phyloP scores from a whole-genome alignment of 768 basidiomycete genomes.

The Boletus pseudo-olivaceus region DNA sequence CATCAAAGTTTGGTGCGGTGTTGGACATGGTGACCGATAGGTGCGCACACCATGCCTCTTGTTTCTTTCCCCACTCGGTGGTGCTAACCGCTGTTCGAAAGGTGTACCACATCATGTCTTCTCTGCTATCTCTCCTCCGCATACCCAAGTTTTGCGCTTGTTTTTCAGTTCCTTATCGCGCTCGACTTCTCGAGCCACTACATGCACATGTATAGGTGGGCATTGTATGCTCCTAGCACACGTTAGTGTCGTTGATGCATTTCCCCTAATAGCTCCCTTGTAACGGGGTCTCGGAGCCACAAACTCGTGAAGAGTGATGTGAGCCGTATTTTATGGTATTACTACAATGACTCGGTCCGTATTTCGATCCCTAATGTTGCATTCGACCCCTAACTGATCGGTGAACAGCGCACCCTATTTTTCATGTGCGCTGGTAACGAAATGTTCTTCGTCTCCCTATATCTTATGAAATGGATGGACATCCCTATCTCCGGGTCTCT shows the following conservation, averaged over 20 bases:
- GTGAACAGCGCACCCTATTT: constrained; percentile 74
- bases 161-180: constrained; percentile 94
- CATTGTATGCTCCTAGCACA: too few species aligned
- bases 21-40: constrained; percentile 99
- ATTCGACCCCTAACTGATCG: not conserved
- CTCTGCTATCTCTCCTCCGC: constrained; percentile 90
- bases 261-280: constrained; percentile 67
- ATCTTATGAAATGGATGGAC: constrained; percentile 83
- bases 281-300: constrained; percentile 90
- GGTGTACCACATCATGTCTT: constrained; percentile 94
- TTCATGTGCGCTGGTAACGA: constrained; percentile 94
- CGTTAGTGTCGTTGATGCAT: constrained; percentile 3
- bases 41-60: constrained; percentile 41
- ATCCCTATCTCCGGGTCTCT: constrained; percentile 53
- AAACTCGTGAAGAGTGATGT: constrained; percentile 92
- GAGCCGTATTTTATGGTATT: constrained; percentile 84
- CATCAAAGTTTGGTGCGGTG: constrained; percentile 95
- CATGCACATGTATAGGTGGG: constrained; percentile 99
- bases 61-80: not conserved
- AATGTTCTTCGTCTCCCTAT: constrained; percentile 90
- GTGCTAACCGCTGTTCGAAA: constrained; percentile 30
- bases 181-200: constrained; percentile 98
- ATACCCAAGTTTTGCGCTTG: constrained; percentile 79
- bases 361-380: not conserved
- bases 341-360: constrained; percentile 91